phyloP scores from a whole-genome alignment of 2,329 filamentous ascomycete genomes.

The Cytospora piceae region DNA sequence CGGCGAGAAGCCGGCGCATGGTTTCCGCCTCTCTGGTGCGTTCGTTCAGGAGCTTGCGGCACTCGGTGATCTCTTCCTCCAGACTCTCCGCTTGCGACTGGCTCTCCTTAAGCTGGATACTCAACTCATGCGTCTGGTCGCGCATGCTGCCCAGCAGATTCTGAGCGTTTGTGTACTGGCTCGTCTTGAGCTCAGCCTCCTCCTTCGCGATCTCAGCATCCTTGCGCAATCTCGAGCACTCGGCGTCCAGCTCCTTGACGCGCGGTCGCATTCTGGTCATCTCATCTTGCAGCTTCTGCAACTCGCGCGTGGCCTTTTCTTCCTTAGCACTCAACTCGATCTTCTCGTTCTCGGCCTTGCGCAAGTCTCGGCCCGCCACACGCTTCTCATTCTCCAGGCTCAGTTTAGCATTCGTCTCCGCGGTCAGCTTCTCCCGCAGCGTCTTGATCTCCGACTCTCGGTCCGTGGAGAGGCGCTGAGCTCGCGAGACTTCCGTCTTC shows the following conservation, averaged over 20 bases:
- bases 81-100: slow-evolving; percentile 80
- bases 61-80: slow-evolving; percentile 89
- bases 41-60: slow-evolving; percentile 83
- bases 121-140: slow-evolving; percentile 86
- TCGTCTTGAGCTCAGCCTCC: slow-evolving; percentile 80
- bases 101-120: slow-evolving; percentile 88
- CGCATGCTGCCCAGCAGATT: slow-evolving; percentile 89
- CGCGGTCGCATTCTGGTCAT: slow-evolving; percentile 65
- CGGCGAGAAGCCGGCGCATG: slow-evolving; percentile 85
- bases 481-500: slow-evolving; percentile 70
- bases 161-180: slow-evolving; percentile 84
- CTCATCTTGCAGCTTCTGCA: slow-evolving; percentile 74
- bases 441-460: slow-evolving; percentile 78
- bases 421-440: slow-evolving; percentile 76
- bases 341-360: slow-evolving; percentile 77
- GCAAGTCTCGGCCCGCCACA: slow-evolving; percentile 74
- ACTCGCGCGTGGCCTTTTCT: slow-evolving; percentile 72
- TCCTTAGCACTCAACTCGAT: slow-evolving; percentile 74
- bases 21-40: slow-evolving; percentile 91
- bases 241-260: slow-evolving; percentile 72
- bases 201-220: slow-evolving; percentile 73
- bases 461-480: slow-evolving; percentile 71
- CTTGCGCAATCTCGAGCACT: slow-evolving; percentile 67
- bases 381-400: slow-evolving; percentile 80
- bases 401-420: slow-evolving; percentile 71